These are phyloP conservation scores for Rhizomucor pusillus DNA, from an alignment of 371 early-diverging fungal species.

Conservation along the genomic window DNA sequence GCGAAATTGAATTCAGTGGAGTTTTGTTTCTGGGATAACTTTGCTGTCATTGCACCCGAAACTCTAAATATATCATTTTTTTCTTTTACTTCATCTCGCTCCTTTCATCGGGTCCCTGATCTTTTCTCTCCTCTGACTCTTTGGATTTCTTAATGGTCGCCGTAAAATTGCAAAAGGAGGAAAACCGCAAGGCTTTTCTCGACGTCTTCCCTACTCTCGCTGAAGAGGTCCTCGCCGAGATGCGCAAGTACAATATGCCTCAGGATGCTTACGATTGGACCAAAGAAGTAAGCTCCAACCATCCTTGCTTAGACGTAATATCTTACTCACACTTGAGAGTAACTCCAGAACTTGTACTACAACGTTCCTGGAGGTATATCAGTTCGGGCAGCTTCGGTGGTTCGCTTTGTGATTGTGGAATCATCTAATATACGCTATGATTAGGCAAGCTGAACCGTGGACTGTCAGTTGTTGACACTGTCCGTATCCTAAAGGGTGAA, in stretches of 20 bases:
- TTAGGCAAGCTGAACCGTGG: conserved; percentile 97
- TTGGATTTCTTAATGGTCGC: conserved; percentile 40
- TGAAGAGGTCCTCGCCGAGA: conserved; percentile 63
- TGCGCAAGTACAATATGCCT: conserved; percentile 69
- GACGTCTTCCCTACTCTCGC: conserved; percentile 55
- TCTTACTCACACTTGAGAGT: not conserved
- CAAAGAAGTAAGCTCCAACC: conserved; percentile 30
- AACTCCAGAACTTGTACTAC: conserved; percentile 64
- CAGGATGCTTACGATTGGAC: conserved; percentile 74
- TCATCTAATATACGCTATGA: not conserved
- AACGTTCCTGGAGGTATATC: conserved; percentile 78
- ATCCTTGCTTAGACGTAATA: not conserved
- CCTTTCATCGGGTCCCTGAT: not conserved
- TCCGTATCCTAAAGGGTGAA: conserved; percentile 72
- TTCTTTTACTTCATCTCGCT: not conserved
- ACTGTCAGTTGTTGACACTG: conserved; percentile 87
- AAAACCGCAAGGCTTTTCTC: conserved; percentile 58
- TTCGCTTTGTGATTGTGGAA: not conserved
- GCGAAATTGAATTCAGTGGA: not conserved
- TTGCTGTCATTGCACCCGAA: not conserved
- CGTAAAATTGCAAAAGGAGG: conserved; percentile 51
- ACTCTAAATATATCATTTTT: not conserved
- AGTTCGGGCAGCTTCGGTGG: not conserved
- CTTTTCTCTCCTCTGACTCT: too few species aligned
- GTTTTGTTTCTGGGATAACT: not conserved